Conservation (phyloP, 2,329 filamentous ascomycete species). For the Talaromyces atroroseus region DNA sequence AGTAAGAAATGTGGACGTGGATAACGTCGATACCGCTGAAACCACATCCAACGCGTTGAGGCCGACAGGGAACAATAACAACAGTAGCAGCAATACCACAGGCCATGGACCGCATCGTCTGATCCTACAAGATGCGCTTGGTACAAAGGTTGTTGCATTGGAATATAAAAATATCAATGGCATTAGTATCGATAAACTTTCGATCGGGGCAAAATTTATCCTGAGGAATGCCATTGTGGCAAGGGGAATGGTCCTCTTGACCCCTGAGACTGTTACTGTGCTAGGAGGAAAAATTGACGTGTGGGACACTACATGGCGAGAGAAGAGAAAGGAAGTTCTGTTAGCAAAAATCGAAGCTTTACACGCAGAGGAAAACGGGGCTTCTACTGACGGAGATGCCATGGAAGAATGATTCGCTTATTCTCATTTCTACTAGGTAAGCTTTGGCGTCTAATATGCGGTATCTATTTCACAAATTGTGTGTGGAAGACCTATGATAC, state of each 20-base stretch:
- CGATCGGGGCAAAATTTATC: slow-evolving; percentile 77
- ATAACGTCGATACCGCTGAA: slow-evolving; percentile 39
- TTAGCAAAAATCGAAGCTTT: slow-evolving; percentile 52
- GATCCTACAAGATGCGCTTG: slow-evolving; percentile 72
- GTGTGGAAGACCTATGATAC: background rate
- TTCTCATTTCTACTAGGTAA: background rate
- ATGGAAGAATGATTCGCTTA: slow-evolving; percentile 8
- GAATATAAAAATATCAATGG: slow-evolving; percentile 64
- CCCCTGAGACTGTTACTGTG: slow-evolving; percentile 61
- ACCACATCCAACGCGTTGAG: background rate
- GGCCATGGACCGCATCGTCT: slow-evolving; percentile 65
- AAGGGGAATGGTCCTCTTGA: slow-evolving; percentile 72
- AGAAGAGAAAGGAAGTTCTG: slow-evolving; percentile 64
- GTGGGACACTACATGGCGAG: slow-evolving; percentile 72
- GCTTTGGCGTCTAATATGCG: background rate
- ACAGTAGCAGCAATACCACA: slow-evolving; percentile 12
- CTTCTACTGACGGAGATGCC: slow-evolving; percentile 30
- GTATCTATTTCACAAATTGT: slow-evolving; percentile 10
- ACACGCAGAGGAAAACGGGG: slow-evolving; percentile 4
- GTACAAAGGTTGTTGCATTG: slow-evolving; percentile 63
- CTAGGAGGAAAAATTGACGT: slow-evolving; percentile 84
- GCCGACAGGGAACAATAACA: background rate
- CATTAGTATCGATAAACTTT: slow-evolving; percentile 54
- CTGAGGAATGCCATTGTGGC: slow-evolving; percentile 61
- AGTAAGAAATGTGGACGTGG: slow-evolving; percentile 61